Conservation (phyloP, 2,329 filamentous ascomycete species). For the Dothidotthia symphoricarpi region DNA sequence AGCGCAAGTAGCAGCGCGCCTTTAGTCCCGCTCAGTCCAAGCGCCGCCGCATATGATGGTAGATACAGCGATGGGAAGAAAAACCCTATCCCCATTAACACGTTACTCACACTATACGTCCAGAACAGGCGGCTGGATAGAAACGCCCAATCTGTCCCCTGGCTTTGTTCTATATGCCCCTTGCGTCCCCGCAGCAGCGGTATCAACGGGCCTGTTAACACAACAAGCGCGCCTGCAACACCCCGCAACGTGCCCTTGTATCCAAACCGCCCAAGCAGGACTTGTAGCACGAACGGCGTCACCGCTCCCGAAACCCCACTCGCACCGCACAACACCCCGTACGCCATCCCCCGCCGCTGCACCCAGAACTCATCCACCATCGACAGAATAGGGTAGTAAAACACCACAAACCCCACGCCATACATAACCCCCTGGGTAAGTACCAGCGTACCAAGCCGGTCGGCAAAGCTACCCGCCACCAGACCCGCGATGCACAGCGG, state of each 20-base stretch:
- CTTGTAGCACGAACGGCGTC: constrained; percentile 44
- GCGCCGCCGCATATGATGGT: constrained; percentile 32
- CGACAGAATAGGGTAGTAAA: constrained; percentile 49
- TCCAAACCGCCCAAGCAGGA: constrained; percentile 39
- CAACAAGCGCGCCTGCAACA: constrained; percentile 36
- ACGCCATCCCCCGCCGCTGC: constrained; percentile 50
- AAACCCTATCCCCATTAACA: constrained; percentile 40
- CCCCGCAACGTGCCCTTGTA: constrained; percentile 43
- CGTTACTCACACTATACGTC: constrained; percentile 40
- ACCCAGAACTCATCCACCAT: constrained; percentile 55
- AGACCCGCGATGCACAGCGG: constrained; percentile 30
- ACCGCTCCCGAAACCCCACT: constrained; percentile 46
- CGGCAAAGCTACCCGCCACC: constrained; percentile 36
- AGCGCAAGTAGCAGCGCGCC: constrained; percentile 35
- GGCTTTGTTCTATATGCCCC: constrained; percentile 27
- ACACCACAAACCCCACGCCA: constrained; percentile 46
- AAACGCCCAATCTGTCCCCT: constrained; percentile 35
- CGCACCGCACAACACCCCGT: constrained; percentile 47
- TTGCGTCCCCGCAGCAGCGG: constrained; percentile 42
- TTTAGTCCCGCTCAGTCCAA: constrained; percentile 18
- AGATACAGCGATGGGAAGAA: constrained; percentile 43
- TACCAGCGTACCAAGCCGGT: constrained; percentile 29
- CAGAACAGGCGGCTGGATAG: constrained; percentile 22
- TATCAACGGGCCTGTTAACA: constrained; percentile 32
- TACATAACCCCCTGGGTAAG: constrained; percentile 41